Base-by-base conservation (phyloP, 2,329 filamentous ascomycete species). In the Venturia aucupariae region DNA sequence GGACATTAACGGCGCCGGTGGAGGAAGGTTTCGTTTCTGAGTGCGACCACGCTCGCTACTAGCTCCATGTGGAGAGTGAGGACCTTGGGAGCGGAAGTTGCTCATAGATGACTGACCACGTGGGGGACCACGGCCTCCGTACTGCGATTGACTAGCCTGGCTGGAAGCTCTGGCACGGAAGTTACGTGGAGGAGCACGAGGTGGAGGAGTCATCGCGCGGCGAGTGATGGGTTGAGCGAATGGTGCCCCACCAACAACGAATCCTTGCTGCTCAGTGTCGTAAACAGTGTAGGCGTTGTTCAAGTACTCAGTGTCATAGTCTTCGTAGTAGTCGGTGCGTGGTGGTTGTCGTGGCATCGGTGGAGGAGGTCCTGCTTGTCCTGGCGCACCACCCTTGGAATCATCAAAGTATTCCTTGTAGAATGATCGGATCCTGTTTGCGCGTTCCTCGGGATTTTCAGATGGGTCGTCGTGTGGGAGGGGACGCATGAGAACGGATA, bases 341-440 rank as follows among this genome's bases (percentile, higher is more conserved):
- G 73, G 30, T 69, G 67, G 62, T 72, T 69, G 42, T 68, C 69
- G 30, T 71, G 70, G 19, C 22, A 67, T 70, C 35, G 67, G 61
- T 4, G 67, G 71, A 15, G 32, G 62, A 44, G 22, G 61, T 19
- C 24, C 41, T 30, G 0, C 13, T 27, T 44, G 39, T n/a, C 51
- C 51, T 11, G 15, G 51, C 35, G 74, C 73, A 51, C 77, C 78
- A 2, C 78, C 75, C 73, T 86, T 90, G 66, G 81, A 85, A 51
- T 97, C 93, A 69, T 97, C 94, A 70, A 99, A 99, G 79, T 99
- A 99, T 74, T 99, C 94, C 79, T 97, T 97, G 81, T 99, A 99
- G 80, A 99, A 99, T 4, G 94, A 99, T 74, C 94, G 86, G 69
- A 99, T 99, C 65, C 94, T 87, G 80, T 97, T 97, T 68, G 94